phyloP scores from a whole-genome alignment of 2,329 filamentous ascomycete species.

The Uncinocarpus reesii region DNA sequence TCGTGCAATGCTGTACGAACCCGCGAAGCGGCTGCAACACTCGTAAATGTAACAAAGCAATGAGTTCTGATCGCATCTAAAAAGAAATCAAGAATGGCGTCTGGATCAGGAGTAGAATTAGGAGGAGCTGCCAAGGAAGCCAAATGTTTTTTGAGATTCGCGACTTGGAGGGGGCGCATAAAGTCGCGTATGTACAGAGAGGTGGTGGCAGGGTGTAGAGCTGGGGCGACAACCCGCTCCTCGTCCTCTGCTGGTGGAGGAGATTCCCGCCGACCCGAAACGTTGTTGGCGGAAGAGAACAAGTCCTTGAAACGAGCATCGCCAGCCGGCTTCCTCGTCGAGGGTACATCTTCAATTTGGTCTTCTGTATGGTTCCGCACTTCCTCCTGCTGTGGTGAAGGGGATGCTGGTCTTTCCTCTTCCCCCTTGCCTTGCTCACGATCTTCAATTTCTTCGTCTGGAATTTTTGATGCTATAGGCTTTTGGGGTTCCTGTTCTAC shows the following conservation, averaged over 20 bases:
- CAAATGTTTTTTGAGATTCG: constrained; percentile 58
- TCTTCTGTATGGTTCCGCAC: constrained; percentile 13
- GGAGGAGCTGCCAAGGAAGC: constrained; percentile 55
- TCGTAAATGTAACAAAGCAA: constrained; percentile 66
- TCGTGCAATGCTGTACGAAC: constrained; percentile 68
- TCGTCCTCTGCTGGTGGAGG: constrained; percentile 29
- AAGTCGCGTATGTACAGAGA: constrained; percentile 84
- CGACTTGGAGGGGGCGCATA: constrained; percentile 70
- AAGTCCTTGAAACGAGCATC: constrained; percentile 43
- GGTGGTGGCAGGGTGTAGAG: constrained; percentile 60
- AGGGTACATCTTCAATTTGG: constrained; percentile 16
- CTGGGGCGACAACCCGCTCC: constrained; percentile 40
- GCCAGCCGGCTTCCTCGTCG: constrained; percentile 24
- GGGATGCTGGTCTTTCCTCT: constrained; percentile 10
- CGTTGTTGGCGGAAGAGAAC: constrained; percentile 28
- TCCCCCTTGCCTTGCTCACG: neutral
- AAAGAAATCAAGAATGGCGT: constrained; percentile 58
- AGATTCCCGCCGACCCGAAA: constrained; percentile 20
- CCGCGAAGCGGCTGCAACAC: constrained; percentile 59
- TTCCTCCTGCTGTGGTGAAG: constrained; percentile 1
- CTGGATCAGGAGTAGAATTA: constrained; percentile 41
- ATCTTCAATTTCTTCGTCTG: constrained; percentile 7
- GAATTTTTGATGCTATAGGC: neutral
- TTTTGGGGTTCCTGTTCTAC: constrained; percentile 6
- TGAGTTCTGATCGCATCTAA: constrained; percentile 81